These are phyloP conservation scores for Fusarium succisae DNA, from an alignment of 2,329 filamentous ascomycete species.

Conservation along the genomic window DNA sequence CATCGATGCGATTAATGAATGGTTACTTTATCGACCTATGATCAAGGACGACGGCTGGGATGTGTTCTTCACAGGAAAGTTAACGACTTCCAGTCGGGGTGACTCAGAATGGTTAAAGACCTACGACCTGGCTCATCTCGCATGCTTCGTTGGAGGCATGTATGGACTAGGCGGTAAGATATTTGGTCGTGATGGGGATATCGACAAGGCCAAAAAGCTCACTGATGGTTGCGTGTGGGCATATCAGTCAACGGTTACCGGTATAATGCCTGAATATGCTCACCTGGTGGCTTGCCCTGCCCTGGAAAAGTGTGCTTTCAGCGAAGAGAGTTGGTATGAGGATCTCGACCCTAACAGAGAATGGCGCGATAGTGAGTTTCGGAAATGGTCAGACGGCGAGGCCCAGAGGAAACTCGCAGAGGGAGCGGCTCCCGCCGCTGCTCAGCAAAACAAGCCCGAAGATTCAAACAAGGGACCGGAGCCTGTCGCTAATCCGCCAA, in stretches of 20 bases:
- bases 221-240: constrained; percentile 77
- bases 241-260: constrained; percentile 67
- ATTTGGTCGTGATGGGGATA: constrained; percentile 65
- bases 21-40: constrained; percentile 83
- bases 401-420: constrained; percentile 46
- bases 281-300: constrained; percentile 57
- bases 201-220: constrained; percentile 71
- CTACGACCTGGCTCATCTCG: constrained; percentile 71
- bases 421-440: constrained; percentile 19
- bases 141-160: constrained; percentile 77
- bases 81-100: constrained; percentile 57
- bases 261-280: constrained; percentile 71
- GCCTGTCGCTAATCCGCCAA: constrained; percentile 10
- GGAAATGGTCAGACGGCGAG: constrained; percentile 56
- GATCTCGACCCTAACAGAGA: constrained; percentile 57
- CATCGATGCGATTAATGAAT: constrained; percentile 73
- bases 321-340: constrained; percentile 59
- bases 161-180: constrained; percentile 72
- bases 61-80: constrained; percentile 77
- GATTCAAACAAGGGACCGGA: constrained; percentile 3
- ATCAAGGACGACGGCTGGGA: constrained; percentile 70
- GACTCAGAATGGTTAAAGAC: constrained; percentile 54
- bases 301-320: constrained; percentile 61
- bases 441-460: neutral
- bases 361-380: constrained; percentile 55